A percentile compares a stretch with the other conserved stretches of the same genome.
phyloP scores from a whole-genome alignment of 2,329 filamentous ascomycete species.

The Cladosporium oxysporum region DNA sequence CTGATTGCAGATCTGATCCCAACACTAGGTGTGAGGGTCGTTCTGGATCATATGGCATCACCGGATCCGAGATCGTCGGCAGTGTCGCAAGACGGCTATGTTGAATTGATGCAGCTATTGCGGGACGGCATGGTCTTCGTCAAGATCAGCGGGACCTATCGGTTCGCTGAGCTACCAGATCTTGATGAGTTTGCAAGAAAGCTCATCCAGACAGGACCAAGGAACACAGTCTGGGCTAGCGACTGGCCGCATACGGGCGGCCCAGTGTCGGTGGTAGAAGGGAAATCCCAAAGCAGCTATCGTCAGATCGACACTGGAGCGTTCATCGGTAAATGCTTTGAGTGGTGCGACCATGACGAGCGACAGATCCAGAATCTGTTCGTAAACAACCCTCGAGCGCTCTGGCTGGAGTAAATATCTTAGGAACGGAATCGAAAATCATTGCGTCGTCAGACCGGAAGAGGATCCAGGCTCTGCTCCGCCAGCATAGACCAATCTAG shows the following conservation, averaged over 20 bases:
- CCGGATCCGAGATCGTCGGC: background rate
- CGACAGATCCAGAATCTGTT: conserved; percentile 1
- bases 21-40: background rate
- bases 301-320: conserved; percentile 1
- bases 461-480: background rate
- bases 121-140: background rate
- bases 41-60: conserved; percentile 3
- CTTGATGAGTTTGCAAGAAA: background rate
- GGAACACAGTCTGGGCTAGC: background rate
- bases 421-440: background rate
- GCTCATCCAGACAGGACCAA: background rate
- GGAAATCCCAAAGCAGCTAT: background rate
- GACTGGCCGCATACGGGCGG: conserved; percentile 5
- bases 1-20: background rate
- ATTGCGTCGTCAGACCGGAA: background rate
- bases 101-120: background rate
- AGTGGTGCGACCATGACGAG: conserved; percentile 4
- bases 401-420: background rate
- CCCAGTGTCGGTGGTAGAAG: background rate
- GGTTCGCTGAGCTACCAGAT: conserved; percentile 3
- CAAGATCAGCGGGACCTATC: conserved; percentile 1
- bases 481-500: conserved; percentile 20
- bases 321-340: background rate
- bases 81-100: background rate
- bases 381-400: background rate